Conservation (phyloP, 2,329 filamentous ascomycete species). For the Pseudocercospora crystallina region DNA sequence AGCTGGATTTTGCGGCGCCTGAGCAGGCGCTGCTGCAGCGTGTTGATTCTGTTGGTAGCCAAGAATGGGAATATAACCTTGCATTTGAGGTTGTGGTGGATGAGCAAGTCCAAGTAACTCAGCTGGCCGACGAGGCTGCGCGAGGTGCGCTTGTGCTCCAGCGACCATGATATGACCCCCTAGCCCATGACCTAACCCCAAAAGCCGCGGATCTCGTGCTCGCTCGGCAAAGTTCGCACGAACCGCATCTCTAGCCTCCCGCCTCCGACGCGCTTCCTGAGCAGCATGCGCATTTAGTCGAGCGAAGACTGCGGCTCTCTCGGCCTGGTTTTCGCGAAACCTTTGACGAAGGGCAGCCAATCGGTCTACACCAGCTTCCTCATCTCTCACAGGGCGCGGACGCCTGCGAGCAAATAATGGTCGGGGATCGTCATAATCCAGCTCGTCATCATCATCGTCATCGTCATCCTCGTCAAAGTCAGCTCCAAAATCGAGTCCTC, state of each 20-base stretch:
- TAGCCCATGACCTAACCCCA: constrained; percentile 2
- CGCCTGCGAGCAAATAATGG: too few relatives aligned
- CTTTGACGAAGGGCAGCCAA: too few relatives aligned
- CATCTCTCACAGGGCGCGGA: too few relatives aligned
- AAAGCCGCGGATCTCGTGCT: too few relatives aligned
- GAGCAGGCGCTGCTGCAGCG: not conserved
- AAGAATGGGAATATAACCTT: constrained; percentile 5
- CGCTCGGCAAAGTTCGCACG: too few relatives aligned
- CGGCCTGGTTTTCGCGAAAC: too few relatives aligned
- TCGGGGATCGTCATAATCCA: not conserved
- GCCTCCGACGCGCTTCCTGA: too few relatives aligned
- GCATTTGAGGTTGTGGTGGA: constrained; percentile 5
- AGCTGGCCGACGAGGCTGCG: constrained; percentile 3
- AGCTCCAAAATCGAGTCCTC: constrained; percentile 6
- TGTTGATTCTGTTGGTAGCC: not conserved
- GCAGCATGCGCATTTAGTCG: too few relatives aligned
- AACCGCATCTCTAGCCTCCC: too few relatives aligned
- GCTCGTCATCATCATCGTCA: constrained; percentile 9
- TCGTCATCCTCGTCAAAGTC: constrained; percentile 17
- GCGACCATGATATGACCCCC: constrained; percentile 11
- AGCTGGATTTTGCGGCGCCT: not conserved
- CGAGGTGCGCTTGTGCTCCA: constrained; percentile 9
- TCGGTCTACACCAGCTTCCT: too few relatives aligned
- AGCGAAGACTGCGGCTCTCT: too few relatives aligned
- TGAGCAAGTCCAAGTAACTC: constrained; percentile 7